Base-by-base conservation (phyloP, 371 early-diverging fungal species). In the Coemansia sp. region DNA sequence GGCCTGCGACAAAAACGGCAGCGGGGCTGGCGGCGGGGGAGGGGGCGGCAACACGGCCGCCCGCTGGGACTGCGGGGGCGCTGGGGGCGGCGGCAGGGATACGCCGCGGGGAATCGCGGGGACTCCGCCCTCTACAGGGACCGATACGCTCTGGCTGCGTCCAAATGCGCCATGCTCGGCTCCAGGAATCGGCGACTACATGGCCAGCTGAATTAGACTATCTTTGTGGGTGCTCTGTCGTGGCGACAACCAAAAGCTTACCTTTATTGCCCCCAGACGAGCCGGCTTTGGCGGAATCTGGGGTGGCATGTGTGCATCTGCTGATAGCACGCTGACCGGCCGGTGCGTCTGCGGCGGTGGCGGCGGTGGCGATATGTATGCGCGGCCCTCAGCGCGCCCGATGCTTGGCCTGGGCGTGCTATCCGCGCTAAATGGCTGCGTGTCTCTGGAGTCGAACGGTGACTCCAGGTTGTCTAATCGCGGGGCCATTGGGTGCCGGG, bases 281-380 rank as follows among this genome's bases (percentile, higher is more conserved):
- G 60, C 48, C 11, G 73, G 73, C 49, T 72, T 72, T 14, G 73
- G 73, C 35, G 68, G 68, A 16, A 58, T 53, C 16, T 26, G 53
- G 16, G 39, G 41, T 35, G 9, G 50, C 38, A 34, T 26, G 31
- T 40, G 26, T 55, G 13, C 49, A 48, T n/a, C 4, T 26, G 26
- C 26, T 26, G 42, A 10, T 31, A 64, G 41, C 38, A 40, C 52
- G 36, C 64, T 64, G 36, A 32, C 36, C 7, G 64, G 52, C 45
- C 58, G 57, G 36, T 50, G 50, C 14, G 32, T 43, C 26, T 57
- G 35, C 14, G 57, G 35, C 10, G 55, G 51, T 31, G 39, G 57
- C 16, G 50, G 67, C 14, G 68, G 59, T n/a, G 57, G 52, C 3
- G 16, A 48, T 8, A 26, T 26, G 26, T 26, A 26, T 26, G 26